A percentile compares a stretch with the other conserved stretches of the same genome.
Evolutionary conservation across 2,329 filamentous ascomycete genomes (phyloP).

Genomic region (Didymella pinodella): DNA sequence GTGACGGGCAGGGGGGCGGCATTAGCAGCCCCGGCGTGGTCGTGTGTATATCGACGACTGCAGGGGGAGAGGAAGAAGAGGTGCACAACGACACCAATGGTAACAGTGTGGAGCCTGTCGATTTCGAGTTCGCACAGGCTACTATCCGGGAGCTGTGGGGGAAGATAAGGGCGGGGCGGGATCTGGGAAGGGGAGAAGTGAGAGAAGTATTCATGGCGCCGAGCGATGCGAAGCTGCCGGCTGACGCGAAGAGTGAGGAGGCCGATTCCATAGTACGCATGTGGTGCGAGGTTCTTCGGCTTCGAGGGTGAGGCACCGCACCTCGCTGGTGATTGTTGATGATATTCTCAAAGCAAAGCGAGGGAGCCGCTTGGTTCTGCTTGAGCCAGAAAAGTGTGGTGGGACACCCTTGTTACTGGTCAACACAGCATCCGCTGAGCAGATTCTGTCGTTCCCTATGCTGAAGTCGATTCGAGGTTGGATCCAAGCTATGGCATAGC

Average conservation of each 20-base stretch:
- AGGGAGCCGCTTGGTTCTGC: not conserved
- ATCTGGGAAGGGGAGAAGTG: slow-evolving; percentile 38
- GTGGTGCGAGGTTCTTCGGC: slow-evolving; percentile 46
- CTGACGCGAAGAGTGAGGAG: slow-evolving; percentile 14
- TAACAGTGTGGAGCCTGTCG: slow-evolving; percentile 14
- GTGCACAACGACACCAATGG: not conserved
- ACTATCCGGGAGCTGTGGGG: slow-evolving; percentile 40
- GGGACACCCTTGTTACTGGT: not conserved
- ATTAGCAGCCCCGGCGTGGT: slow-evolving; percentile 39
- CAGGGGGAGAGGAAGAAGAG: slow-evolving; percentile 11
- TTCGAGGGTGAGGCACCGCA: slow-evolving; percentile 30
- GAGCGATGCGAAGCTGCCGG: not conserved
- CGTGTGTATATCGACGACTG: slow-evolving; percentile 36
- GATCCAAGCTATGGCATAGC: not conserved
- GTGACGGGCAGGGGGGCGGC: slow-evolving; percentile 30
- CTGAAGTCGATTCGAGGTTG: not conserved
- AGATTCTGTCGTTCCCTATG: not conserved
- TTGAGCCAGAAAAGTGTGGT: not conserved
- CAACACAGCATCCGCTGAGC: not conserved
- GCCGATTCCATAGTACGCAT: slow-evolving; percentile 38
- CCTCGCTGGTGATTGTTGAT: not conserved
- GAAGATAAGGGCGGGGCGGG: slow-evolving; percentile 30
- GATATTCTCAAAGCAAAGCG: not conserved
- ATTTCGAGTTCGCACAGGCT: slow-evolving; percentile 36
- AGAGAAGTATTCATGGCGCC: slow-evolving; percentile 40